These are phyloP conservation scores for Malus sieversii DNA, from an alignment of 306 rosid species.

Conservation along the genomic window DNA sequence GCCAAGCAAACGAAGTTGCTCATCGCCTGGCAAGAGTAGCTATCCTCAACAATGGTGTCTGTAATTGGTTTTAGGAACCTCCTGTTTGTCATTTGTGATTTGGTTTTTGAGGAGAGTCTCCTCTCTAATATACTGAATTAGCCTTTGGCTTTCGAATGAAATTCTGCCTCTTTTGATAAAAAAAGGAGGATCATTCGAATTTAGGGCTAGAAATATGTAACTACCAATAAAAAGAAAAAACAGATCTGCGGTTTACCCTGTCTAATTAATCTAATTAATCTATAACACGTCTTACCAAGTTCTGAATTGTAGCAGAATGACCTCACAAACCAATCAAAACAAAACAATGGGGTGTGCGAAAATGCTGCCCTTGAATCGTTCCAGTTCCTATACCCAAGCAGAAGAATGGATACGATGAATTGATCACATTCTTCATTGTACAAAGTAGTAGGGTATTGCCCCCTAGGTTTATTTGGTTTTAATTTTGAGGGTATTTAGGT, in stretches of 20 bases:
- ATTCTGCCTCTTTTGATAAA: neutral
- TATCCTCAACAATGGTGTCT: neutral
- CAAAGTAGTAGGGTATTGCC: neutral
- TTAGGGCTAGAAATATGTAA: too few relatives aligned
- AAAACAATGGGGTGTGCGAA: neutral
- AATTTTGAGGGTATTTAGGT: neutral
- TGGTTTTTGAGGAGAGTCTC: neutral
- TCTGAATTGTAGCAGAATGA: neutral
- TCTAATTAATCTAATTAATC: too few relatives aligned
- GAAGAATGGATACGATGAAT: neutral
- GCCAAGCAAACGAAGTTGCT: neutral
- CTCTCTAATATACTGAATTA: neutral
- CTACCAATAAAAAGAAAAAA: too few relatives aligned
- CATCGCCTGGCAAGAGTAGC: neutral
- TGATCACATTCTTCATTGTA: neutral
- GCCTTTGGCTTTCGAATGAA: neutral
- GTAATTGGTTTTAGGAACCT: neutral
- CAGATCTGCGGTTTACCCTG: neutral
- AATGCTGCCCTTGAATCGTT: neutral
- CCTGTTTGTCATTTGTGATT: neutral
- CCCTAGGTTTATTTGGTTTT: neutral
- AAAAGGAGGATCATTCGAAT: too few relatives aligned
- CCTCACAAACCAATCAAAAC: neutral
- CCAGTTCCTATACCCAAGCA: neutral
- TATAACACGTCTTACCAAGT: neutral